Evolutionary conservation across 768 basidiomycete species (phyloP), one percentile per base, ranked within the genome.

Genomic region (Vararia minispora): DNA sequence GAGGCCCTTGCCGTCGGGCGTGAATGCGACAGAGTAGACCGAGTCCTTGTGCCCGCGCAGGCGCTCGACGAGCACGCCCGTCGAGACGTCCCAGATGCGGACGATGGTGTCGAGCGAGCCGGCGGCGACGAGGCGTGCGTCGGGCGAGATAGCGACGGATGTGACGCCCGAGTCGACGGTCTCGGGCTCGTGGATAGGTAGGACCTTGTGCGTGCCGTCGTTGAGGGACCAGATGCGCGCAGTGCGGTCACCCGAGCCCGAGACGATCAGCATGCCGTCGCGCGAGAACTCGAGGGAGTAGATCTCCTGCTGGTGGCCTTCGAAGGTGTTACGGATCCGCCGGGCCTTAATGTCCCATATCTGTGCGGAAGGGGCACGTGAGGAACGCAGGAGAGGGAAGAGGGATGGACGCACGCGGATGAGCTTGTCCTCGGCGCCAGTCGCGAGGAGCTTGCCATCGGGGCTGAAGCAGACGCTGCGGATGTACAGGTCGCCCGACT

Each of bases 281-380:
- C 68, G 60, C 2, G 87, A 86, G 60, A 91, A 94, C 58, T 86
- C 88, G 46, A 95, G 78, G 1, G 89, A 88, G 60, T 94, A 94
- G 52, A 95, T 90, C 53, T 94, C 91, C 53, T 89, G 84, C 51
- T 77, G 76, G 61, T 95, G 91, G 4, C 91, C 91, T 46, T 84
- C 78, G 50, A 92, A 88, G 8, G 85, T 64, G 45, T 74, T 79
- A 40, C 79, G 73, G 53, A 92, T 86, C 25, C 73, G 72, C 50
- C 80, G 79, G 51, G 76, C 79, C 32, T 69, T 69, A 48, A 95
- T 87, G 51, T 92, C 88, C 91, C 91, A 95, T 50, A 95, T 87
- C 84, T 91, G 51, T 14, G 5, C 20, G 26, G 11, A 13, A 39
- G 39, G 8, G 17, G 12, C n/a, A 5, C 20, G 26, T 3, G 25